phyloP scores from a whole-genome alignment of 371 early-diverging fungal species.

The Apophysomyces trapeziformis region DNA sequence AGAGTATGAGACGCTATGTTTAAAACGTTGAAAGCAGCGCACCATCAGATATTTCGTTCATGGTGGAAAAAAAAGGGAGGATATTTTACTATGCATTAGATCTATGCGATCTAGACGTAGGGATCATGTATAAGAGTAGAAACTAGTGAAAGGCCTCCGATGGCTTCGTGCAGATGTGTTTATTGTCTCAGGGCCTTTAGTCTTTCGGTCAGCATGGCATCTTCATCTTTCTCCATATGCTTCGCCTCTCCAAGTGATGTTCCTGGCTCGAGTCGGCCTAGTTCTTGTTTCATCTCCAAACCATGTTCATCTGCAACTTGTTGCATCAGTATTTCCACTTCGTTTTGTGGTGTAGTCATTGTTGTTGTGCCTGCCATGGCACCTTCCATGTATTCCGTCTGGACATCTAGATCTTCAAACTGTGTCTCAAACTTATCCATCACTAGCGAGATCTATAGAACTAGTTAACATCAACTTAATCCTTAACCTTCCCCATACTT shows the following conservation, averaged over 20 bases:
- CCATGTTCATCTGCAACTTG: slow-evolving; percentile 95
- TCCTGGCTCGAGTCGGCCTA: slow-evolving; percentile 57
- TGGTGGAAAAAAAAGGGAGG: slow-evolving; percentile 1
- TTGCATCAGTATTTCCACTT: slow-evolving; percentile 92
- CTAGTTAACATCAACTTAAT: neutral
- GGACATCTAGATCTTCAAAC: slow-evolving; percentile 94
- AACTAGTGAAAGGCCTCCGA: neutral
- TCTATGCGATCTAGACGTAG: neutral
- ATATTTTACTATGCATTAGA: neutral
- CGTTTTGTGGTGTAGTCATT: slow-evolving; percentile 85
- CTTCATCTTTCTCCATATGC: slow-evolving; percentile 39
- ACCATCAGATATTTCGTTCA: neutral
- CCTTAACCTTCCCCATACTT: slow-evolving; percentile 45
- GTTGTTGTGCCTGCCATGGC: slow-evolving; percentile 89
- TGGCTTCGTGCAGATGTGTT: neutral
- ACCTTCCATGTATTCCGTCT: slow-evolving; percentile 91
- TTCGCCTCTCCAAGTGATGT: slow-evolving; percentile 27
- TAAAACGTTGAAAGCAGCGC: neutral
- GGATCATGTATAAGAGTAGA: neutral
- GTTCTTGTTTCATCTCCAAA: slow-evolving; percentile 74
- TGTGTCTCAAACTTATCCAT: slow-evolving; percentile 96
- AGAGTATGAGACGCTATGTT: neutral
- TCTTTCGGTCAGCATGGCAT: slow-evolving; percentile 37
- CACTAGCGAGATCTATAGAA: slow-evolving; percentile 76
- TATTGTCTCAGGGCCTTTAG: slow-evolving; percentile 39